phyloP scores from a whole-genome alignment of 2,329 filamentous ascomycete species.

The Cladophialophora chaetospira region DNA sequence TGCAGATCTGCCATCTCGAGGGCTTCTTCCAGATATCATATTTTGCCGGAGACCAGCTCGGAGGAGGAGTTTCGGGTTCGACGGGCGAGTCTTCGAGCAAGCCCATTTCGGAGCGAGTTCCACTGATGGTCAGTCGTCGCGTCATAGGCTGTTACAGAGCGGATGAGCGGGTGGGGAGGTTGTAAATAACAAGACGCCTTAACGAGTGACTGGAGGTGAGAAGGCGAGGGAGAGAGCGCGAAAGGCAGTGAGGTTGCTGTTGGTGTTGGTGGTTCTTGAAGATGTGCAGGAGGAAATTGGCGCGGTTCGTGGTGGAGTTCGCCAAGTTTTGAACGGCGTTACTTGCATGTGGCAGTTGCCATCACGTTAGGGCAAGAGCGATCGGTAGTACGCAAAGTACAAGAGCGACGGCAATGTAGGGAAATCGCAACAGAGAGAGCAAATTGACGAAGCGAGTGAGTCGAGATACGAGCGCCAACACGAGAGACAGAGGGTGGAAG shows the following conservation, averaged over 20 bases:
- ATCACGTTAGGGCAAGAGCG: slow-evolving; percentile 8
- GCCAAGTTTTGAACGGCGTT: slow-evolving; percentile 10
- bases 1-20: slow-evolving; percentile 35
- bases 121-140: slow-evolving; percentile 32
- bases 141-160: slow-evolving; percentile 21
- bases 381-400: slow-evolving; percentile 5
- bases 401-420: neutral
- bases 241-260: neutral
- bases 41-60: slow-evolving; percentile 31
- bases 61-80: slow-evolving; percentile 32
- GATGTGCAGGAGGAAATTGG: slow-evolving; percentile 17
- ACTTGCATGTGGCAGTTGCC: slow-evolving; percentile 16
- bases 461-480: neutral
- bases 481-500: neutral
- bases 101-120: slow-evolving; percentile 33
- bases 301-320: slow-evolving; percentile 5
- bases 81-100: slow-evolving; percentile 25
- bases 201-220: slow-evolving; percentile 25
- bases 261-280: slow-evolving; percentile 1
- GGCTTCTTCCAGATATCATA: slow-evolving; percentile 34
- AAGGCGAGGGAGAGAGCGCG: slow-evolving; percentile 4
- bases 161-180: neutral
- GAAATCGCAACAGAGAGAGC: slow-evolving; percentile 12
- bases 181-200: slow-evolving; percentile 4
- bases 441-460: slow-evolving; percentile 28